A percentile compares a stretch with the other conserved stretches of the same genome.
phyloP scores from a whole-genome alignment of 805 yeast genomes.

The Kodamaea jinghongensis region DNA sequence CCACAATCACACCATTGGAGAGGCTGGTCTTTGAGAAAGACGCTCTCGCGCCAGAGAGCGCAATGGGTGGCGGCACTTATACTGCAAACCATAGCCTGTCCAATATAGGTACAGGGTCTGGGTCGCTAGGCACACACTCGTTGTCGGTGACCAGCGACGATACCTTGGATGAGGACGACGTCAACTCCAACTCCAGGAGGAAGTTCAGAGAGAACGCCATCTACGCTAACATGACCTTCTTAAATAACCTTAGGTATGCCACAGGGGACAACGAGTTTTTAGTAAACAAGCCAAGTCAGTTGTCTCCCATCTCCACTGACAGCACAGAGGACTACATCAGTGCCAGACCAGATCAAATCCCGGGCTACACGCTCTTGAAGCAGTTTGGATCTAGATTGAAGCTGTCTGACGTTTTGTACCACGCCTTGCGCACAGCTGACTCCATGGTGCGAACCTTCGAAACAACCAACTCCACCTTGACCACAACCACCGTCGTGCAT shows the following conservation, averaged over 20 bases:
- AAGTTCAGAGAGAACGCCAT: conserved; percentile 11
- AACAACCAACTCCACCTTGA: background rate
- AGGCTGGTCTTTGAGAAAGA: too few relatives aligned
- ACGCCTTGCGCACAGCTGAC: conserved; percentile 16
- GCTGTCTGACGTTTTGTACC: conserved; percentile 15
- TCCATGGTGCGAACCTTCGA: background rate
- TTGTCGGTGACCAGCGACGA: background rate
- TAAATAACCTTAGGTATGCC: conserved; percentile 24
- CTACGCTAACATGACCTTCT: conserved; percentile 22
- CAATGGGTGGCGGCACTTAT: too few relatives aligned
- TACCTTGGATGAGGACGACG: background rate
- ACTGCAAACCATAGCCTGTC: too few relatives aligned
- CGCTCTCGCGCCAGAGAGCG: too few relatives aligned
- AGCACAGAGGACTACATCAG: conserved; percentile 14
- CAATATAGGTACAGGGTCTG: too few relatives aligned
- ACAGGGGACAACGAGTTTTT: conserved; percentile 20
- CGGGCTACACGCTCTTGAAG: conserved; percentile 23
- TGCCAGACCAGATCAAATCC: conserved; percentile 16
- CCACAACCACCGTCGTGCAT: conserved; percentile 6
- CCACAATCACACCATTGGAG: too few relatives aligned
- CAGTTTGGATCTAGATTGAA: conserved; percentile 14
- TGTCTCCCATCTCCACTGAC: conserved; percentile 9
- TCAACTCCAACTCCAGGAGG: conserved; percentile 1
- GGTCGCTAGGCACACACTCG: background rate
- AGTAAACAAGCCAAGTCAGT: conserved; percentile 5